Conservation (phyloP, 2,329 filamentous ascomycete genomes). For the Teratosphaeria zuluensis region DNA sequence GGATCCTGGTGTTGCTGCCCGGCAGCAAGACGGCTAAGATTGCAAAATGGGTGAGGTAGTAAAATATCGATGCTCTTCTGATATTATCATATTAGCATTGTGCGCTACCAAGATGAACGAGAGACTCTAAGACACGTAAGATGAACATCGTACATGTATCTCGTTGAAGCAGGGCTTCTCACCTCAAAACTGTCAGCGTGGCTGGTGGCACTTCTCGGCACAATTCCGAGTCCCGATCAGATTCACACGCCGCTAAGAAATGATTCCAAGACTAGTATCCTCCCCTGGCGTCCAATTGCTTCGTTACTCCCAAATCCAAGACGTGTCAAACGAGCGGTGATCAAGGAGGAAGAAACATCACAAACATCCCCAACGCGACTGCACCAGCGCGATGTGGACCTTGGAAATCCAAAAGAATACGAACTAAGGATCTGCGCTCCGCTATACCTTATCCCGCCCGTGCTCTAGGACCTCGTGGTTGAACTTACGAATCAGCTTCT, state of each 20-base stretch:
- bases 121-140: not conserved
- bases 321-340: not conserved
- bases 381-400: too few species aligned
- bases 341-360: too few species aligned
- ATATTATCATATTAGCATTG: not conserved
- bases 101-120: not conserved
- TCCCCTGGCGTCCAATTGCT: too few species aligned
- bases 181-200: not conserved
- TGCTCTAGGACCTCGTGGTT: too few species aligned
- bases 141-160: not conserved
- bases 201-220: not conserved
- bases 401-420: too few species aligned
- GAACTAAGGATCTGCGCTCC: too few species aligned
- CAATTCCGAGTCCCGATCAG: too few species aligned
- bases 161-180: not conserved
- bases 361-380: too few species aligned
- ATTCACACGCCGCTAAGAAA: not conserved
- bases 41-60: not conserved
- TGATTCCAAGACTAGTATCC: not conserved
- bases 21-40: conserved; percentile 1
- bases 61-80: not conserved
- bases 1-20: conserved; percentile 2
- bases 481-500: too few species aligned
- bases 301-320: not conserved
- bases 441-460: too few species aligned